A percentile compares a stretch with the other conserved stretches of the same genome.
Conservation (phyloP, 768 basidiomycete species). For the Cystofilobasidium macerans region DNA sequence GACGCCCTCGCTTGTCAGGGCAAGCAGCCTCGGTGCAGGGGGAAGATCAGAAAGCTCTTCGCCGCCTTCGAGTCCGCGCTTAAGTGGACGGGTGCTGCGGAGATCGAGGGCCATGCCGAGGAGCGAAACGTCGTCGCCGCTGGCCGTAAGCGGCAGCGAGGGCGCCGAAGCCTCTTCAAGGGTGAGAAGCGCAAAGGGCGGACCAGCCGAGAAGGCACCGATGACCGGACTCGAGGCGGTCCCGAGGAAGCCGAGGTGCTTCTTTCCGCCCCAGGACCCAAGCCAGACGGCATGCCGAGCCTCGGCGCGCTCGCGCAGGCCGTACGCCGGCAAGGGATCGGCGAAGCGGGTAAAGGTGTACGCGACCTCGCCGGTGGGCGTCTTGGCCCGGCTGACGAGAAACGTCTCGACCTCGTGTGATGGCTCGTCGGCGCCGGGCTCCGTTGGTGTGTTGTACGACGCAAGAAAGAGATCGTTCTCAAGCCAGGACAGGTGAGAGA, state of each 20-base stretch:
- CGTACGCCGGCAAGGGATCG: constrained; percentile 38
- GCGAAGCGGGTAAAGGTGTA: constrained; percentile 34
- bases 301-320: constrained; percentile 33
- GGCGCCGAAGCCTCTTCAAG: constrained; percentile 39
- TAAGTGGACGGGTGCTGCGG: constrained; percentile 31
- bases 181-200: constrained; percentile 26
- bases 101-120: constrained; percentile 40
- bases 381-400: constrained; percentile 32
- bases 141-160: constrained; percentile 31
- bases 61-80: constrained; percentile 36
- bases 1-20: constrained; percentile 38
- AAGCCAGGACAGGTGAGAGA: constrained; percentile 37
- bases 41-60: constrained; percentile 34
- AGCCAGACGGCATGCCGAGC: constrained; percentile 31
- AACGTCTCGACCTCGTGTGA: constrained; percentile 37
- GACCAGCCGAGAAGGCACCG: constrained; percentile 28
- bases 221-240: constrained; percentile 24
- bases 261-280: constrained; percentile 35
- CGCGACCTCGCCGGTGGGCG: constrained; percentile 18
- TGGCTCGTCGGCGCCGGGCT: constrained; percentile 27
- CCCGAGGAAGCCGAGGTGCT: constrained; percentile 36
- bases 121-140: constrained; percentile 36
- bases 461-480: constrained; percentile 42
- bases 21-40: constrained; percentile 35
- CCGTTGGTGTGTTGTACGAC: constrained; percentile 31